Conservation (phyloP, 306 rosid species). For the Canavalia ensiformis region DNA sequence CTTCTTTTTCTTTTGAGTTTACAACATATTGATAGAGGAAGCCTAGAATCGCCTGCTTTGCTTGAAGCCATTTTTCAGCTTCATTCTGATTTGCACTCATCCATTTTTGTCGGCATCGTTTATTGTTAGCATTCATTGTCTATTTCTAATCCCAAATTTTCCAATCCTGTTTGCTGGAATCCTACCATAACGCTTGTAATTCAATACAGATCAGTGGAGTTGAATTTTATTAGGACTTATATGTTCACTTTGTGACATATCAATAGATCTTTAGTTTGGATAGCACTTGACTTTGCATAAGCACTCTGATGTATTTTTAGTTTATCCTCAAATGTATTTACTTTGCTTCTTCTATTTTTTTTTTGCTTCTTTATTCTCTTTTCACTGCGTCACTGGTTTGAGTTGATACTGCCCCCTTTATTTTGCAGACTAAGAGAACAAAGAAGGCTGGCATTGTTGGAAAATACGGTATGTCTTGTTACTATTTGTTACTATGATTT, state of each 20-base stretch:
- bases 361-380: not conserved
- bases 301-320: not conserved
- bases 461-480: slow-evolving; percentile 66
- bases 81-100: not conserved
- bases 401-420: not conserved
- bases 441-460: slow-evolving; percentile 97
- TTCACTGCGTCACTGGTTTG: not conserved
- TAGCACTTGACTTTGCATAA: not conserved
- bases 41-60: not conserved
- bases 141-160: not conserved
- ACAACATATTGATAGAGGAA: not conserved
- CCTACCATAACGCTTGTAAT: not conserved
- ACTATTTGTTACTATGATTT: not conserved
- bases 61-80: not conserved
- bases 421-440: slow-evolving; percentile 87
- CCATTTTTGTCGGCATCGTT: not conserved
- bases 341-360: not conserved
- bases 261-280: not conserved
- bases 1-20: too few relatives aligned
- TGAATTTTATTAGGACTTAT: not conserved
- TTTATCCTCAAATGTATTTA: not conserved
- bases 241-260: not conserved
- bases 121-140: not conserved
- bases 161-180: not conserved
- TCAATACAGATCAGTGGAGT: not conserved